Evolutionary conservation across 2,329 filamentous ascomycete species (phyloP), one percentile per base, ranked within the genome.

Genomic region (Cryphonectria radicalis): DNA sequence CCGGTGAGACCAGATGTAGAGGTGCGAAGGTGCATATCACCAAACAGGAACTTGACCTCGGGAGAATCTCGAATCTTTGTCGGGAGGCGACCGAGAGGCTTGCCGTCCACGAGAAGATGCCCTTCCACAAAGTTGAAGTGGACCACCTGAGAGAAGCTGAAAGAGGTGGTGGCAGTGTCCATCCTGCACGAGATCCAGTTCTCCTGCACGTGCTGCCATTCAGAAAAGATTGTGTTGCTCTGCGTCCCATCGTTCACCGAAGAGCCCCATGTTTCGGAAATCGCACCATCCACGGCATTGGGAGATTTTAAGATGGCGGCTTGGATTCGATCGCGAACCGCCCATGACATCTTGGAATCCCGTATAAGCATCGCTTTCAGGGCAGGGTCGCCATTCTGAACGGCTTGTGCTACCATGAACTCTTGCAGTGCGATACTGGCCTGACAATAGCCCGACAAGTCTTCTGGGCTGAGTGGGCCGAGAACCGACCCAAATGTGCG

Each of bases 1-100:
- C 86, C 88, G 0, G 76, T 77, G 0, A 88, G 72, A 0, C 73
- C 70, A 0, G 90, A 91, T 0, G 89, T 86, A 28, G 78, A 87
- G 0, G 85, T 86, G 0, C 84, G 81, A 0, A 91, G 81, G 37
- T 81, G 81, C 19, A 53, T 0, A 1, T 86, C 83, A 1, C 84
- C 78, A 74, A 92, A 91, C 0, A 92, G 80, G 4, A 84, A 80
- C 7, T 79, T 77, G 10, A 91, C 80, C 1, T 78, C 75, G 0
- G 71, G 64, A 0, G 84, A 80, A 4, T 85, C 76, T 25, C 82
- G 83, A 60, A 88, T 85, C 1, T 86, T 79, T 0, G 81, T 75
- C 0, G 90, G 90, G 0, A 92, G 81, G 17, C 85, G 87, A 0
- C 81, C 75, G 2, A 80, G 68, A 1, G 82, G 74, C 66, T 77